Evolutionary conservation across 495 filamentous ascomycete genomes (phyloP).

Genomic region (Penicillium simplicissimum): DNA sequence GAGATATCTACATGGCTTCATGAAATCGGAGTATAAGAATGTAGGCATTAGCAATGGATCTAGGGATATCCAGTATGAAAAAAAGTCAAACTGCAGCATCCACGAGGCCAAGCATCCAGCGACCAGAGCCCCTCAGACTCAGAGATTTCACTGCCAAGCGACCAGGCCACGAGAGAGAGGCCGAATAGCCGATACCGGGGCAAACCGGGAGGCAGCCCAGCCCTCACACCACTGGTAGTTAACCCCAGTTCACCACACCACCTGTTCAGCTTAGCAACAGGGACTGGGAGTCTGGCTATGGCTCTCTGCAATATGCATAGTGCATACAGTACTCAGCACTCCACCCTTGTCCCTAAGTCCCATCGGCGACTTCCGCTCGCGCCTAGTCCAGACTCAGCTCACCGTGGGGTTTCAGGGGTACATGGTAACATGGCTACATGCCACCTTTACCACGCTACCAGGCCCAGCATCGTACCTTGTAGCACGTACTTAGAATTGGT

Average conservation of each 20-base stretch:
- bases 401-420: conserved; percentile 21
- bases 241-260: background rate
- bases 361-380: conserved; percentile 14
- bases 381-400: conserved; percentile 18
- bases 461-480: too few relatives aligned
- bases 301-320: background rate
- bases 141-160: conserved; percentile 1
- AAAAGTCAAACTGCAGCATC: background rate
- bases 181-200: conserved; percentile 31
- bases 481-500: too few relatives aligned
- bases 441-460: background rate
- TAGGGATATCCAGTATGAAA: background rate
- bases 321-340: too few relatives aligned
- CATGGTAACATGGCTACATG: background rate
- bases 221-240: background rate
- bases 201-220: conserved; percentile 7
- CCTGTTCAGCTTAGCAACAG: background rate
- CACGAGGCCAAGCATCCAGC: background rate
- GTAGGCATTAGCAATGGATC: background rate
- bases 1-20: background rate
- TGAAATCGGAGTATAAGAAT: background rate
- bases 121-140: background rate
- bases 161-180: conserved; percentile 1
- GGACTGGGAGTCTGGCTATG: too few relatives aligned
- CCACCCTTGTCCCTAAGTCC: background rate